Evolutionary conservation across 148 eudicot genomes (phyloP).

Genomic region (Camellia japonica): DNA sequence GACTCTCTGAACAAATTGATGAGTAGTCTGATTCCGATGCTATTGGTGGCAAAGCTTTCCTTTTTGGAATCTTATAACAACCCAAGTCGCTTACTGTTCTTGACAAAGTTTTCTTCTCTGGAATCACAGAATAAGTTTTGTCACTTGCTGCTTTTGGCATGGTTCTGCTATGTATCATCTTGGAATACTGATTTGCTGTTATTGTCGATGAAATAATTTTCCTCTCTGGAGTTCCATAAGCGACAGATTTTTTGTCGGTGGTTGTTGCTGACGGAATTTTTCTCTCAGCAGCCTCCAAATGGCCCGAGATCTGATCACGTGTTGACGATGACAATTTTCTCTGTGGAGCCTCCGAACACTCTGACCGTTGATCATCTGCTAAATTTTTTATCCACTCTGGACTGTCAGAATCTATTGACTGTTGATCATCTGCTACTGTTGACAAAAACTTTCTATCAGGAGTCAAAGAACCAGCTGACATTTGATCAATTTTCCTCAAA

Average conservation of each 20-base stretch:
- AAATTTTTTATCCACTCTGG: slow-evolving; percentile 23
- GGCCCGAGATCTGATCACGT: slow-evolving; percentile 16
- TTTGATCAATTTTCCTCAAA: slow-evolving; percentile 16
- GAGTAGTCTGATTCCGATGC: slow-evolving; percentile 12
- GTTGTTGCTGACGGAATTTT: slow-evolving; percentile 9
- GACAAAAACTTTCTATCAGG: slow-evolving; percentile 16
- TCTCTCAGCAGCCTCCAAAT: slow-evolving; percentile 5
- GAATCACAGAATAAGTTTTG: slow-evolving; percentile 19
- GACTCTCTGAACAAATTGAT: slow-evolving; percentile 26
- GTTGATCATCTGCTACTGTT: slow-evolving; percentile 12
- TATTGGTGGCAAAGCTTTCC: slow-evolving; percentile 23
- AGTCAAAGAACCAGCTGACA: slow-evolving; percentile 13
- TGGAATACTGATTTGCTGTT: slow-evolving; percentile 13
- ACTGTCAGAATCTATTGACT: slow-evolving; percentile 1
- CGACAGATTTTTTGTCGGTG: background rate
- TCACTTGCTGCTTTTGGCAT: background rate
- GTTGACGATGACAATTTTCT: slow-evolving; percentile 22
- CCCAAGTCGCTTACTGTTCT: slow-evolving; percentile 11
- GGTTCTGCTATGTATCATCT: background rate
- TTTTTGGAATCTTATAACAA: slow-evolving; percentile 27
- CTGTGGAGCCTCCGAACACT: slow-evolving; percentile 31
- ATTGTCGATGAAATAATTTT: slow-evolving; percentile 7
- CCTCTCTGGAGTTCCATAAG: slow-evolving; percentile 25
- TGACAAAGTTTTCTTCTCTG: slow-evolving; percentile 28
- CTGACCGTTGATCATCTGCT: slow-evolving; percentile 1